Conservation (phyloP, 2,329 filamentous ascomycete species). For the Scytalidium lignicola region DNA sequence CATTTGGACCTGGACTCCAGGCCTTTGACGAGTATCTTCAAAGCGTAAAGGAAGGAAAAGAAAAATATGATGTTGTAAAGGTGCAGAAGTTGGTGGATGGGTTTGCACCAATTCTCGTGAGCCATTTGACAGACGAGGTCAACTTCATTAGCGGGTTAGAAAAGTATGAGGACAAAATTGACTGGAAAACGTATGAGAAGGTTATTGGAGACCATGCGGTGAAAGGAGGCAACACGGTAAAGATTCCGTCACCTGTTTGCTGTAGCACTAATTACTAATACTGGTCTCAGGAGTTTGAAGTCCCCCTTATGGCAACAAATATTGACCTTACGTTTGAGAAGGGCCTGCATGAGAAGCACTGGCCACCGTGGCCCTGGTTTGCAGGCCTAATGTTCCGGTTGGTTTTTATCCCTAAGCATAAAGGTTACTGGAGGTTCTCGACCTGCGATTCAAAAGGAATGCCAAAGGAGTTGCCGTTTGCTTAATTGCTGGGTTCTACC, state of each 20-base stretch:
- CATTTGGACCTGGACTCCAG: constrained; percentile 33
- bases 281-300: constrained; percentile 17
- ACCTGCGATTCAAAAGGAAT: constrained; percentile 28
- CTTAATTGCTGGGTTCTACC: constrained; percentile 9
- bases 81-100: constrained; percentile 29
- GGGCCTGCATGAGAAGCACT: constrained; percentile 20
- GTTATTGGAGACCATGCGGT: constrained; percentile 11
- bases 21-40: constrained; percentile 28
- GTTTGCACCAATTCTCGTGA: constrained; percentile 30
- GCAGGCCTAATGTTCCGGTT: constrained; percentile 27
- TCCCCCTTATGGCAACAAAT: constrained; percentile 12
- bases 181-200: constrained; percentile 30
- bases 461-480: constrained; percentile 32
- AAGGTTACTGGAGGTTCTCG: constrained; percentile 32
- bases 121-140: constrained; percentile 37
- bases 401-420: constrained; percentile 29
- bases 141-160: constrained; percentile 29
- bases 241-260: constrained; percentile 8
- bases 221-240: constrained; percentile 10
- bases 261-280: constrained; percentile 9
- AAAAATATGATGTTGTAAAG: constrained; percentile 28
- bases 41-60: constrained; percentile 21
- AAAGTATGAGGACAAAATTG: constrained; percentile 29
- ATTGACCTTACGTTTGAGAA: constrained; percentile 21
- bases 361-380: constrained; percentile 24